A percentile compares a stretch with the other conserved stretches of the same genome.
These are phyloP conservation scores for Fabrea salina DNA, from an alignment of 169 alveolate genomes.

Conservation along the genomic window DNA sequence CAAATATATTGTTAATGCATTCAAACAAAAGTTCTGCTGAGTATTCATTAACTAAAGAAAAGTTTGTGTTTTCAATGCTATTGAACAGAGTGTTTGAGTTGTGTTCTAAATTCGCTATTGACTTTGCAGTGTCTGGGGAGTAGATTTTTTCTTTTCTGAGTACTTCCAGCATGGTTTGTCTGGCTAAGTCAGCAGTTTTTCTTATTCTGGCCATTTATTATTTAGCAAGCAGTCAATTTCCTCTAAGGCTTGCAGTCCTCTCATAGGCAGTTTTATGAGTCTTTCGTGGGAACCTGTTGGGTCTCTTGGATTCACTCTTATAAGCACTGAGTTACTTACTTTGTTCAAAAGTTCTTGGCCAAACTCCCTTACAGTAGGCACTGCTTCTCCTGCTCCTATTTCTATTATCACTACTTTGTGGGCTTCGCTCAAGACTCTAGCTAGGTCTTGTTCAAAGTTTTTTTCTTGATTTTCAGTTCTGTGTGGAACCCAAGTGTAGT, in stretches of 20 bases:
- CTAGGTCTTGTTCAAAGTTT: background rate
- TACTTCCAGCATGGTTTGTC: too few relatives aligned
- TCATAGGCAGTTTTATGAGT: background rate
- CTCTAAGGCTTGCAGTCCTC: background rate
- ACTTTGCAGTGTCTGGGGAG: too few relatives aligned
- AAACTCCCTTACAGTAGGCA: conserved; percentile 36
- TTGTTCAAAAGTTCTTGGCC: conserved; percentile 5
- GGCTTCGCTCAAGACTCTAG: background rate
- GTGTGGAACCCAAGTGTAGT: conserved; percentile 37
- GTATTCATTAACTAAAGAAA: too few relatives aligned
- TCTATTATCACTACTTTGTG: conserved; percentile 35
- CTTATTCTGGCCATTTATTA: too few relatives aligned
- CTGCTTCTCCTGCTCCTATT: conserved; percentile 56
- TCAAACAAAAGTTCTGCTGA: too few relatives aligned
- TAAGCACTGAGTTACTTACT: background rate
- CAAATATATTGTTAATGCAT: too few relatives aligned
- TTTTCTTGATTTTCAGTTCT: conserved; percentile 33
- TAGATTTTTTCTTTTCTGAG: too few relatives aligned
- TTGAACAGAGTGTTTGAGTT: too few relatives aligned
- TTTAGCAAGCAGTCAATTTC: too few relatives aligned
- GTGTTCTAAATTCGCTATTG: too few relatives aligned
- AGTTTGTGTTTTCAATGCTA: too few relatives aligned
- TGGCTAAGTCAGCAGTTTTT: too few relatives aligned
- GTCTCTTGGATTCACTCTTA: conserved; percentile 1
- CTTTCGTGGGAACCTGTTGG: background rate